These are phyloP conservation scores for Pseudotsuga menziesii DNA, from an alignment of 75 land plant genomes.

Conservation along the genomic window DNA sequence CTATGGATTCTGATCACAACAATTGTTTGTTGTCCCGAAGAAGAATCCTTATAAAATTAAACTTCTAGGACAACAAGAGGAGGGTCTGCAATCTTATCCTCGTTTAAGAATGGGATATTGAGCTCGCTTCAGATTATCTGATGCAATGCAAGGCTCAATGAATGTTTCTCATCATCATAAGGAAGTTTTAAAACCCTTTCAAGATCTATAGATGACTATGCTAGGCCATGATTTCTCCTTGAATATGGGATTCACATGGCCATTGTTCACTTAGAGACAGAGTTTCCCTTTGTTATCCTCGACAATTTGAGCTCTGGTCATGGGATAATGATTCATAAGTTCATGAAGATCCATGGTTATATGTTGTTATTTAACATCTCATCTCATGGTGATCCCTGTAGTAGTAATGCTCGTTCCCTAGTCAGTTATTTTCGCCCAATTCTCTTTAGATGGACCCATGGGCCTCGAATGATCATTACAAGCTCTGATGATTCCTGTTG, in stretches of 20 bases:
- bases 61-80: slow-evolving; percentile 29
- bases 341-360: not conserved
- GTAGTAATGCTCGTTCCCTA: slow-evolving; percentile 33
- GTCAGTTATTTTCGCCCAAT: slow-evolving; percentile 30
- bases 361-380: slow-evolving; percentile 12
- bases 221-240: slow-evolving; percentile 28
- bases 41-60: slow-evolving; percentile 22
- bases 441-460: slow-evolving; percentile 35
- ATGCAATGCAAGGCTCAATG: slow-evolving; percentile 20
- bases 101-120: slow-evolving; percentile 24
- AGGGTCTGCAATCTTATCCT: slow-evolving; percentile 13
- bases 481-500: not conserved
- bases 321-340: too few species aligned
- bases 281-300: too few species aligned
- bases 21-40: slow-evolving; percentile 16
- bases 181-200: slow-evolving; percentile 23
- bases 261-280: too few species aligned
- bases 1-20: slow-evolving; percentile 34
- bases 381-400: slow-evolving; percentile 21
- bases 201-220: not conserved
- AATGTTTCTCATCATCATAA: slow-evolving; percentile 10
- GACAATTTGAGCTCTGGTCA: too few species aligned
- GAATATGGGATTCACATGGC: too few species aligned
- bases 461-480: slow-evolving; percentile 7
- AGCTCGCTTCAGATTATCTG: slow-evolving; percentile 30